Conservation (phyloP, 495 filamentous ascomycete species). For the Penicillium argentinense region DNA sequence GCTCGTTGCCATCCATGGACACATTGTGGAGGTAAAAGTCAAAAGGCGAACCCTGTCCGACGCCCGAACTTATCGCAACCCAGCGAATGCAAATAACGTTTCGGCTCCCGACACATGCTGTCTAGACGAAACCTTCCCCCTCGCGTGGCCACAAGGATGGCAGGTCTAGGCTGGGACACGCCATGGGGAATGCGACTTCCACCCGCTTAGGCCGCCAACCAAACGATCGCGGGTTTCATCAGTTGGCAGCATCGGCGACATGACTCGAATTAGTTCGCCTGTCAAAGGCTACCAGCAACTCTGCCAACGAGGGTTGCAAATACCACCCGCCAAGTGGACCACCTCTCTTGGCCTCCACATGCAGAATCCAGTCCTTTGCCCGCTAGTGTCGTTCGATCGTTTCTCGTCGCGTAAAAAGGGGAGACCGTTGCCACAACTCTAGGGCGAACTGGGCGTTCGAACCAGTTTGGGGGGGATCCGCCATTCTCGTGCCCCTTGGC, state of each 20-base stretch:
- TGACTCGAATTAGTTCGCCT: constrained; percentile 12
- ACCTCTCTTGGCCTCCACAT: constrained; percentile 2
- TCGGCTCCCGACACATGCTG: too few relatives aligned
- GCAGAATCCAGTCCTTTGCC: constrained; percentile 6
- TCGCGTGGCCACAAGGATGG: not conserved
- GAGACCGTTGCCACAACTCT: constrained; percentile 6
- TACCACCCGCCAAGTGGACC: constrained; percentile 4
- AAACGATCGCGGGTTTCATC: not conserved
- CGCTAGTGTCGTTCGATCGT: constrained; percentile 8
- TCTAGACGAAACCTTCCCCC: too few relatives aligned
- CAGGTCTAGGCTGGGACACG: not conserved
- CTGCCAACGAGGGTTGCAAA: constrained; percentile 7
- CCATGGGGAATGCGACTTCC: not conserved
- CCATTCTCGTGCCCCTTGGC: not conserved
- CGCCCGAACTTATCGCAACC: too few relatives aligned
- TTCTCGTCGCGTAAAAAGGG: constrained; percentile 3
- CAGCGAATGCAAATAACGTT: too few relatives aligned
- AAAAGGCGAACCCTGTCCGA: not conserved
- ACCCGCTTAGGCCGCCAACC: constrained; percentile 5
- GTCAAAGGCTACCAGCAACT: not conserved
- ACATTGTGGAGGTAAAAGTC: constrained; percentile 2
- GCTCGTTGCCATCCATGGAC: not conserved
- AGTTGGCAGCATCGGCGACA: constrained; percentile 4
- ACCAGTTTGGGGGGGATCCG: not conserved
- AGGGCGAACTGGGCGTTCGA: constrained; percentile 4